Evolutionary conservation across 371 early-diverging fungal species (phyloP).

Genomic region (Mucor piriformis): DNA sequence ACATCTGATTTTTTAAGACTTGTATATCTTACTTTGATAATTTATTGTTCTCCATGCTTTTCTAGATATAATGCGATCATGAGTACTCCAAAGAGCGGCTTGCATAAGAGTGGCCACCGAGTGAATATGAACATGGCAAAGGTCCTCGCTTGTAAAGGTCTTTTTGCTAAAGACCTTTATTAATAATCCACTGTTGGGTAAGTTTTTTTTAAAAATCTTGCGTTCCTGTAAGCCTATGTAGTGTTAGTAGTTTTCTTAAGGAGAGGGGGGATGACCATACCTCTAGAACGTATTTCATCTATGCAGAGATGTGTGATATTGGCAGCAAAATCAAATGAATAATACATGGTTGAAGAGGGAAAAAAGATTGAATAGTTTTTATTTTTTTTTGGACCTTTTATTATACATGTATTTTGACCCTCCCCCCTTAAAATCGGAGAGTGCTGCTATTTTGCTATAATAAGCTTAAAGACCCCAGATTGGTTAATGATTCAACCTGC

Average conservation of each 20-base stretch:
- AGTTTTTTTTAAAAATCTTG: slow-evolving; percentile 51
- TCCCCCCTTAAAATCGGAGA: background rate
- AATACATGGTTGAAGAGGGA: slow-evolving; percentile 13
- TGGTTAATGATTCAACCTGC: slow-evolving; percentile 9
- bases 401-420: background rate
- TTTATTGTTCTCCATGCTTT: slow-evolving; percentile 50
- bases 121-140: slow-evolving; percentile 40
- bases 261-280: slow-evolving; percentile 25
- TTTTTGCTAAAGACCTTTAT: slow-evolving; percentile 45
- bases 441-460: background rate
- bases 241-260: background rate
- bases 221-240: slow-evolving; percentile 38
- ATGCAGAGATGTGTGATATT: slow-evolving; percentile 44
- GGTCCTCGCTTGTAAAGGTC: slow-evolving; percentile 37
- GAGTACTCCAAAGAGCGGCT: slow-evolving; percentile 45
- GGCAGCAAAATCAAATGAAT: slow-evolving; percentile 46
- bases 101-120: slow-evolving; percentile 56
- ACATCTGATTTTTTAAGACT: background rate
- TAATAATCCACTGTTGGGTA: slow-evolving; percentile 42
- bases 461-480: slow-evolving; percentile 8
- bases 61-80: slow-evolving; percentile 48
- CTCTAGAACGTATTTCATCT: slow-evolving; percentile 45
- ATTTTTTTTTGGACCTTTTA: slow-evolving; percentile 1
- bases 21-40: slow-evolving; percentile 44
- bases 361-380: background rate